These are phyloP conservation scores for Novakomyces olei DNA, from an alignment of 805 yeast species.

Conservation along the genomic window DNA sequence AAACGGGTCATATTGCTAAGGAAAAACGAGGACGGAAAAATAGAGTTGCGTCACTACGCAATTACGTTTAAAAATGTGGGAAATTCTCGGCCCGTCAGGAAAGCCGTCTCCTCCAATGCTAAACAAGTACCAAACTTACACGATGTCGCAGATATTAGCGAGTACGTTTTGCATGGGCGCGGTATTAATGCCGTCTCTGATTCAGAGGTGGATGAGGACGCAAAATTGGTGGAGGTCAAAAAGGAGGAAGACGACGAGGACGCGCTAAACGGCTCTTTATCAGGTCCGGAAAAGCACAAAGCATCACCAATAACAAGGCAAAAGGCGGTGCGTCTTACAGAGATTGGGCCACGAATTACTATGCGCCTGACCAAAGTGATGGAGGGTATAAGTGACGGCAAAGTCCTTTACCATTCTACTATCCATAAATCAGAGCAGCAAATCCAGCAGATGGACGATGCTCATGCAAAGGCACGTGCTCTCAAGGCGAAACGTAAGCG, in stretches of 20 bases:
- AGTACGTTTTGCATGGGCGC: conserved; percentile 2
- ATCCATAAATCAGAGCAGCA: conserved; percentile 44
- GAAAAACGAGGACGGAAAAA: conserved; percentile 47
- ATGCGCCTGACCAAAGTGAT: conserved; percentile 65
- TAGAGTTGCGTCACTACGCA: conserved; percentile 74
- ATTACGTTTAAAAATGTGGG: conserved; percentile 63
- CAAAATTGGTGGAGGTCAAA: conserved; percentile 17
- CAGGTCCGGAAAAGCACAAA: conserved; percentile 1
- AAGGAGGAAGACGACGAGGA: conserved; percentile 1
- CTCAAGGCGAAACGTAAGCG: conserved; percentile 51
- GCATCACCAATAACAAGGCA: conserved; percentile 20
- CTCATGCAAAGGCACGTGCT: conserved; percentile 38
- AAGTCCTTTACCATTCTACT: conserved; percentile 61
- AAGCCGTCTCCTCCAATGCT: conserved; percentile 24
- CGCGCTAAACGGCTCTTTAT: neutral
- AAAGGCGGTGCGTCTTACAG: conserved; percentile 77
- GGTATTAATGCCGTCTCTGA: conserved; percentile 10
- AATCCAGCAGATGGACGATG: conserved; percentile 35
- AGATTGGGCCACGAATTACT: conserved; percentile 75
- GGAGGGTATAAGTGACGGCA: conserved; percentile 77
- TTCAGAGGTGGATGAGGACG: conserved; percentile 44
- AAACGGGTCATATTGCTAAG: conserved; percentile 69
- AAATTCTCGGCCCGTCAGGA: conserved; percentile 48
- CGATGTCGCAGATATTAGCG: conserved; percentile 2
- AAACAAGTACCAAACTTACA: neutral